These are phyloP conservation scores for Micractinium conductrix DNA, from an alignment of 139 green algal species.

Conservation along the genomic window DNA sequence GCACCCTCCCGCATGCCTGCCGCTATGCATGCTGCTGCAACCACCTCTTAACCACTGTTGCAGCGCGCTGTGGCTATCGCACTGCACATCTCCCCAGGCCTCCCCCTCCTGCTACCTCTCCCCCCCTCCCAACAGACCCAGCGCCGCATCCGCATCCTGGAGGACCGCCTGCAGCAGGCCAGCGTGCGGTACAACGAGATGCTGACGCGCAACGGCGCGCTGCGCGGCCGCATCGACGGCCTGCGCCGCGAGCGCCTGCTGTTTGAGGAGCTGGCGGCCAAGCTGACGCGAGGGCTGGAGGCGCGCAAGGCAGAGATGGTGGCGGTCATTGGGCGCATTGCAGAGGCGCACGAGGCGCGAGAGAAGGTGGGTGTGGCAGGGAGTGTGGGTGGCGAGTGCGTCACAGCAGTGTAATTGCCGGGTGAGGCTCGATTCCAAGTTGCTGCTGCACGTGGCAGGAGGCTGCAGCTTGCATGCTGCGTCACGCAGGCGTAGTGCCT, in stretches of 20 bases:
- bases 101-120: background rate
- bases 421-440: no score
- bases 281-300: slow-evolving; percentile 77
- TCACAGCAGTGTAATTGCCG: no score
- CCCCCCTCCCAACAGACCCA: slow-evolving; percentile 56
- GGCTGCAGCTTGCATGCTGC: no score
- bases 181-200: slow-evolving; percentile 83
- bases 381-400: background rate
- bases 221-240: slow-evolving; percentile 77
- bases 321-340: slow-evolving; percentile 77
- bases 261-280: slow-evolving; percentile 87
- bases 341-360: slow-evolving; percentile 67
- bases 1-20: no score
- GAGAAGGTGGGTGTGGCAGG: slow-evolving; percentile 59
- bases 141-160: slow-evolving; percentile 74
- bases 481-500: background rate
- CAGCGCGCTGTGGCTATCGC: no score
- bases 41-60: background rate
- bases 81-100: no score
- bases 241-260: slow-evolving; percentile 86
- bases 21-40: no score
- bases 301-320: slow-evolving; percentile 84
- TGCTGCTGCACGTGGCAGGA: no score
- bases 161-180: slow-evolving; percentile 86
- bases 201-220: slow-evolving; percentile 29